Conservation (phyloP, 2,329 filamentous ascomycete species). For the Penicillium expansum region DNA sequence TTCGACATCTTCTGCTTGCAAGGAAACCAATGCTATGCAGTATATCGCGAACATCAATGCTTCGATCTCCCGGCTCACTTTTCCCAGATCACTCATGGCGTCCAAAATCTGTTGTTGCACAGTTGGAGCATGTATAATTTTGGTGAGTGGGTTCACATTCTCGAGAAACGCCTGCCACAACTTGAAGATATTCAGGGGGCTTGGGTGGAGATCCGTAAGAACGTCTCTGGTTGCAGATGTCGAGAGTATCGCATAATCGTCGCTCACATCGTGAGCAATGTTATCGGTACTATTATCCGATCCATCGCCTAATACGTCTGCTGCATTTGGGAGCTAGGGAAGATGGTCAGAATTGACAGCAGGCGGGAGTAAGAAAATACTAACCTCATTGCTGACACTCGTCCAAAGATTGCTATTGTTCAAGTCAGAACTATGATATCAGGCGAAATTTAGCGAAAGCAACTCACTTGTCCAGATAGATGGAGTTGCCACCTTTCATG, state of each 20-base stretch:
- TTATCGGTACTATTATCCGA: slow-evolving; percentile 11
- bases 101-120: slow-evolving; percentile 27
- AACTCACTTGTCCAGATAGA: slow-evolving; percentile 27
- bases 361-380: background rate
- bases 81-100: slow-evolving; percentile 19
- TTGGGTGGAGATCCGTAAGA: slow-evolving; percentile 18
- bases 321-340: slow-evolving; percentile 20
- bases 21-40: slow-evolving; percentile 43
- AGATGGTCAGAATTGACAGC: background rate
- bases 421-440: background rate
- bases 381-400: slow-evolving; percentile 22
- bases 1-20: slow-evolving; percentile 33
- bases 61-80: slow-evolving; percentile 45
- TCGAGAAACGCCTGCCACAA: slow-evolving; percentile 29
- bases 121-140: slow-evolving; percentile 70
- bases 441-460: background rate
- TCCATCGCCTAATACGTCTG: slow-evolving; percentile 17
- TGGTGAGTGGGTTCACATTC: slow-evolving; percentile 61
- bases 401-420: slow-evolving; percentile 20
- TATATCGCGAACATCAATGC: slow-evolving; percentile 68
- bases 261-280: slow-evolving; percentile 9
- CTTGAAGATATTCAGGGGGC: slow-evolving; percentile 23
- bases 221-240: background rate
- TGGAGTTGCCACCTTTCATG: slow-evolving; percentile 23
- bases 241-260: slow-evolving; percentile 16